Evolutionary conservation across 345 rosid genomes (phyloP).

Genomic region (Euphorbia tirucalli): DNA sequence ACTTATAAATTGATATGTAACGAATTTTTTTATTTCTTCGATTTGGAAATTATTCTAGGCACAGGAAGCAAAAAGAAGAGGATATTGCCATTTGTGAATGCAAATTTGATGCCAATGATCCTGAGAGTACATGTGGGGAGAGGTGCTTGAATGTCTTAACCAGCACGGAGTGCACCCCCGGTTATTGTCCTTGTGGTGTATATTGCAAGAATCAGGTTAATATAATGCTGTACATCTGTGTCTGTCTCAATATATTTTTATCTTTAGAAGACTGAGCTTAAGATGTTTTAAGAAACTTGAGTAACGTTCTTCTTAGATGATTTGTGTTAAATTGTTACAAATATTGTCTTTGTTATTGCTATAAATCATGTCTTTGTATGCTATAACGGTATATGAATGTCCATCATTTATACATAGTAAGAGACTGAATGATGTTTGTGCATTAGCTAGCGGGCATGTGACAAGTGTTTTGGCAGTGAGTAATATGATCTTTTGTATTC

Average conservation of each 20-base stretch:
- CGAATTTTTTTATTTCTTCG: not conserved
- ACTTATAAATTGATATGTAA: not conserved
- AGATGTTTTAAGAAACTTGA: too few relatives aligned
- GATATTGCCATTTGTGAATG: slow-evolving; percentile 85
- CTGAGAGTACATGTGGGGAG: slow-evolving; percentile 84
- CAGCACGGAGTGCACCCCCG: slow-evolving; percentile 86
- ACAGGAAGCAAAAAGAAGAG: slow-evolving; percentile 90
- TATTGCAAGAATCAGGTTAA: slow-evolving; percentile 83
- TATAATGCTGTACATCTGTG: not conserved
- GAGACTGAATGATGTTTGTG: not conserved
- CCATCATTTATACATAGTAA: not conserved
- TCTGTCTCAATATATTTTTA: not conserved
- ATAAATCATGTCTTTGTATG: not conserved
- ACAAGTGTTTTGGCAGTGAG: not conserved
- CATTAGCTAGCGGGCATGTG: not conserved
- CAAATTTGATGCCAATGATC: slow-evolving; percentile 61
- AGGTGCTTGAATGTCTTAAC: slow-evolving; percentile 83
- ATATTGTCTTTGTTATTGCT: not conserved
- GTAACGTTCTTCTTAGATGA: too few relatives aligned
- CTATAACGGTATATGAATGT: not conserved
- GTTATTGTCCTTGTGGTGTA: slow-evolving; percentile 69
- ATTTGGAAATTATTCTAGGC: slow-evolving; percentile 41
- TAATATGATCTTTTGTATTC: not conserved
- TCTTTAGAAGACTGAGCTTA: too few relatives aligned
- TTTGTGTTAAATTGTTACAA: not conserved